Conservation (phyloP, 179 eudicot genomes). For the Corrigiola litoralis region DNA sequence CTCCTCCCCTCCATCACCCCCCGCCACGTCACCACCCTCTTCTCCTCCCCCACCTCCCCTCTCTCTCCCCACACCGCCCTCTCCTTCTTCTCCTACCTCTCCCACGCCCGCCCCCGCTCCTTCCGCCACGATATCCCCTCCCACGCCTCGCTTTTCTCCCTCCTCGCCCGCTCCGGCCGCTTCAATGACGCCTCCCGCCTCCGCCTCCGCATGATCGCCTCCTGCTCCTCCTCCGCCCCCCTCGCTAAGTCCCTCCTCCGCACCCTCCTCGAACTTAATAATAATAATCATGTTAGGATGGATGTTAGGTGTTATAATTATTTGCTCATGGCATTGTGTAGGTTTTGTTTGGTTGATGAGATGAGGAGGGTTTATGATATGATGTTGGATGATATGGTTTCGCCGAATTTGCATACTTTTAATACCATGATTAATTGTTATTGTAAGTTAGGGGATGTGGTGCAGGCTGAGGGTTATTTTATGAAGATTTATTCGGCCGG, state of each 20-base stretch:
- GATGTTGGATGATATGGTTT: conserved; percentile 50
- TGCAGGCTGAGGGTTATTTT: conserved; percentile 41
- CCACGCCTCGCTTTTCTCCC: conserved; percentile 30
- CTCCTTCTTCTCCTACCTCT: conserved; percentile 38
- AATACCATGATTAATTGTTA: conserved; percentile 62
- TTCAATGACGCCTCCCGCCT: no score
- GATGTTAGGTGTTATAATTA: conserved; percentile 49
- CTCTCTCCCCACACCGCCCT: conserved; percentile 48
- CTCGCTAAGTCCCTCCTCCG: background rate
- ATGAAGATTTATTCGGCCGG: conserved; percentile 54
- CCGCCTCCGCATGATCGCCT: background rate
- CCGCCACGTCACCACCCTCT: conserved; percentile 35
- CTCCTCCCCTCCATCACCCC: conserved; percentile 45
- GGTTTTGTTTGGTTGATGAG: conserved; percentile 57
- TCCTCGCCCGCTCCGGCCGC: no score
- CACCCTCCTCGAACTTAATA: background rate
- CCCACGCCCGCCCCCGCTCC: conserved; percentile 23
- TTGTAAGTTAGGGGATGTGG: conserved; percentile 63
- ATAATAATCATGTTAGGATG: conserved; percentile 17
- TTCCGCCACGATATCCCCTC: conserved; percentile 42
- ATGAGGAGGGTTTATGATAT: conserved; percentile 46
- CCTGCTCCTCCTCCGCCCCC: background rate
- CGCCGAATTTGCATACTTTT: conserved; percentile 61
- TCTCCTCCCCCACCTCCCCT: conserved; percentile 18
- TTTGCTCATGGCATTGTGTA: conserved; percentile 51